phyloP scores from a whole-genome alignment of 257 asterid genomes.

The Solanum lignicaule region DNA sequence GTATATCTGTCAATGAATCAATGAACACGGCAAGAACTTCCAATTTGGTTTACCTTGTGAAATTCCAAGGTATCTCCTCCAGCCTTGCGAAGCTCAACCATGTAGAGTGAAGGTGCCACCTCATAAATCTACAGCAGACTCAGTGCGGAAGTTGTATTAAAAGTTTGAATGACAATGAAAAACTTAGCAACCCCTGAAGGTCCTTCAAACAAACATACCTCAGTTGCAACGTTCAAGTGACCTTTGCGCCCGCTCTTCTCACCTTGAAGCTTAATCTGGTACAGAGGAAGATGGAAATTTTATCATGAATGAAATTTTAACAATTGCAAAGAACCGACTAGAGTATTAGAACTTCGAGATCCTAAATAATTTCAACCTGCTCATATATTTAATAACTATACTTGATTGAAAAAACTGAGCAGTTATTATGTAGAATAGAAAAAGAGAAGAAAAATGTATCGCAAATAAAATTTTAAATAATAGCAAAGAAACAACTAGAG shows the following conservation, averaged over 20 bases:
- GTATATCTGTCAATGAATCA: background rate
- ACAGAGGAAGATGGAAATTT: background rate
- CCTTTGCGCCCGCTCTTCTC: constrained; percentile 96
- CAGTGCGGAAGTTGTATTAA: background rate
- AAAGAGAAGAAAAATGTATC: background rate
- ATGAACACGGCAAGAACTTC: background rate
- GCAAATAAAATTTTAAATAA: background rate
- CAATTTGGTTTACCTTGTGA: constrained; percentile 48
- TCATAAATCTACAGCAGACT: constrained; percentile 51
- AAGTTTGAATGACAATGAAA: background rate
- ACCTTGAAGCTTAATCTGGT: constrained; percentile 84
- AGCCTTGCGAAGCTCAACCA: constrained; percentile 90
- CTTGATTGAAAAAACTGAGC: background rate
- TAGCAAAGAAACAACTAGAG: background rate
- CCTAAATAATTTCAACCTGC: background rate
- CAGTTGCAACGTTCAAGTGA: constrained; percentile 76
- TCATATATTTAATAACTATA: background rate
- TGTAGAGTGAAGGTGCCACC: constrained; percentile 84
- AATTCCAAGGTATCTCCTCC: constrained; percentile 95
- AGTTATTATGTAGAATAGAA: background rate
- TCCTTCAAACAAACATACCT: constrained; percentile 35
- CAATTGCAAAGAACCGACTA: background rate
- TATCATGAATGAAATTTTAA: background rate
- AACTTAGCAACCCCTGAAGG: background rate
- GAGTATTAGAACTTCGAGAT: background rate